Conservation (phyloP, 371 early-diverging fungal genomes). For the Haplosporangium sp. region DNA sequence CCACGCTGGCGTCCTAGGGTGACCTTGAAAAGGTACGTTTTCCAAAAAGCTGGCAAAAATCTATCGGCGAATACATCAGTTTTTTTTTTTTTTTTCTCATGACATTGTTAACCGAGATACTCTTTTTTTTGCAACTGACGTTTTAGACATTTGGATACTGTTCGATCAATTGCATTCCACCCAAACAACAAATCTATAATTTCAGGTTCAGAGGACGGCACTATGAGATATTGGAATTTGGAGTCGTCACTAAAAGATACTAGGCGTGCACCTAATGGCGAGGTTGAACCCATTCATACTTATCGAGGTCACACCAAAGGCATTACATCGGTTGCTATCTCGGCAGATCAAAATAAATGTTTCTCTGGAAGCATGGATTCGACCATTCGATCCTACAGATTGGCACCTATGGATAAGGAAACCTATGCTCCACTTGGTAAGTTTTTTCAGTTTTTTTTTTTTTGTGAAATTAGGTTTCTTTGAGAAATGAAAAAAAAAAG, state of each 20-base stretch:
- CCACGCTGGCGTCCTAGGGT: slow-evolving; percentile 69
- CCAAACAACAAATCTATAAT: slow-evolving; percentile 70
- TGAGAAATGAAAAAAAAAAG: neutral
- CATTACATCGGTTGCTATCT: slow-evolving; percentile 78
- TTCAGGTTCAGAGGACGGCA: slow-evolving; percentile 88
- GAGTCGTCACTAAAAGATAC: slow-evolving; percentile 49
- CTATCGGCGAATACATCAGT: no score
- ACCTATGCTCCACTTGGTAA: slow-evolving; percentile 68
- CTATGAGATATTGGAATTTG: slow-evolving; percentile 84
- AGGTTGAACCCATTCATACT: slow-evolving; percentile 79
- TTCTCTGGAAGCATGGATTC: slow-evolving; percentile 85
- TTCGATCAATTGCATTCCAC: slow-evolving; percentile 80
- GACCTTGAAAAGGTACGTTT: slow-evolving; percentile 67
- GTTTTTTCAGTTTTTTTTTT: slow-evolving; percentile 13
- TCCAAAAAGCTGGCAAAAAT: no score
- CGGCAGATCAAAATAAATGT: slow-evolving; percentile 65
- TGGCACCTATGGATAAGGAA: slow-evolving; percentile 71
- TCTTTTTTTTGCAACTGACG: neutral
- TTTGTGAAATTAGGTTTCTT: no score
- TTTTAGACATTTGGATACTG: slow-evolving; percentile 83
- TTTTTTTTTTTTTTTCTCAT: neutral
- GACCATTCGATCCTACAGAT: slow-evolving; percentile 79
- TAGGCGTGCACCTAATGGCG: slow-evolving; percentile 39
- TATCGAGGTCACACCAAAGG: slow-evolving; percentile 85
- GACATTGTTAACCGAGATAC: neutral